phyloP scores from a whole-genome alignment of 208 protist species.

The Angomonas deanei region DNA sequence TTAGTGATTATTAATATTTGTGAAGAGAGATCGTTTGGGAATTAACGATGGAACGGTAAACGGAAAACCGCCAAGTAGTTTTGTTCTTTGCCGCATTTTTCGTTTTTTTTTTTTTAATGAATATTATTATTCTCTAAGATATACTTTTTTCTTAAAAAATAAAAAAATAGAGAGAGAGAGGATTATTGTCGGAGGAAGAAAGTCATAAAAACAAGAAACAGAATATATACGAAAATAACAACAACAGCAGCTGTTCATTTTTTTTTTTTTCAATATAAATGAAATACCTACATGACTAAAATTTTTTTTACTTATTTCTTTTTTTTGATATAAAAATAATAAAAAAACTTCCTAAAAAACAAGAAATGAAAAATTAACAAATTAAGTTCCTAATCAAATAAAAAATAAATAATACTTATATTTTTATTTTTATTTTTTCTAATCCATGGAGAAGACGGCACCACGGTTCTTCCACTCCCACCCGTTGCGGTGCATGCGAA shows the following conservation, averaged over 20 bases:
- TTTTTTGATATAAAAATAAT: slow-evolving; percentile 3
- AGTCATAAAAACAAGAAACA: no score
- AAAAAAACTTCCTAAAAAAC: slow-evolving; percentile 4
- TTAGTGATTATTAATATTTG: no score
- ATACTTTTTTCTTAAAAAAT: no score
- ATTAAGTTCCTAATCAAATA: slow-evolving; percentile 6
- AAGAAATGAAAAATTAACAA: neutral
- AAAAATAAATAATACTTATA: slow-evolving; percentile 9
- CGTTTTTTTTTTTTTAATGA: no score
- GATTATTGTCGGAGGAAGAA: neutral
- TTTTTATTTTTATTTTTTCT: slow-evolving; percentile 10
- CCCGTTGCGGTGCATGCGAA: slow-evolving; percentile 81
- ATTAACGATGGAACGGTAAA: no score
- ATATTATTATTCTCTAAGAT: no score
- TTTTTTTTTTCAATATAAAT: slow-evolving; percentile 1
- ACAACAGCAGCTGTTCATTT: neutral
- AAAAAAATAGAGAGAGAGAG: neutral
- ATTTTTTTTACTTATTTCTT: slow-evolving; percentile 10
- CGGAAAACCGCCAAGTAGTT: no score
- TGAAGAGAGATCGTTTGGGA: no score
- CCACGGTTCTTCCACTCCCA: slow-evolving; percentile 88
- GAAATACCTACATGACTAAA: neutral
- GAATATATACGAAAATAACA: no score
- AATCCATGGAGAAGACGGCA: slow-evolving; percentile 81
- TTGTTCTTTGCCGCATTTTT: no score